Percentiles rank a stretch among this genome's conserved stretches.
Evolutionary conservation across 176 grass and related monocot species (phyloP).

Genomic region (Aegilops umbellulata): DNA sequence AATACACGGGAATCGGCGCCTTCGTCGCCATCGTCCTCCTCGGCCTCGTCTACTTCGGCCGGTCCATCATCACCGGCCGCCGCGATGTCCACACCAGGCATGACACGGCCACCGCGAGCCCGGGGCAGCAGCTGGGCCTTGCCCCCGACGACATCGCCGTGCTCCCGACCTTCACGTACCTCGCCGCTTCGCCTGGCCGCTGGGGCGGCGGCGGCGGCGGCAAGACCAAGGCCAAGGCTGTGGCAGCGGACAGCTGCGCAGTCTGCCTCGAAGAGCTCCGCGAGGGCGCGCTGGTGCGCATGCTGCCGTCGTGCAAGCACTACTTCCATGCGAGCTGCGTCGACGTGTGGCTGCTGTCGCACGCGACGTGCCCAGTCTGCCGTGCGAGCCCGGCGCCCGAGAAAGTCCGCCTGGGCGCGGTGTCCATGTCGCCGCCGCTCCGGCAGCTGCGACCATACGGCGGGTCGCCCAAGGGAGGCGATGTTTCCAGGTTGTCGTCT

Average conservation of each 20-base stretch:
- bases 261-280: slow-evolving; percentile 47
- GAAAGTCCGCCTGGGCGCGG: slow-evolving; percentile 14
- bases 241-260: slow-evolving; percentile 34
- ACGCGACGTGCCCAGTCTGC: slow-evolving; percentile 50
- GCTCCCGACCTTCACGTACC: slow-evolving; percentile 58
- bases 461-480: not conserved
- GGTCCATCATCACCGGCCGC: not conserved
- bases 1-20: slow-evolving; percentile 37
- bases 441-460: slow-evolving; percentile 32
- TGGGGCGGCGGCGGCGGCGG: not conserved
- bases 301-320: slow-evolving; percentile 58
- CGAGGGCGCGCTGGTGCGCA: slow-evolving; percentile 33
- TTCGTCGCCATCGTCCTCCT: slow-evolving; percentile 46
- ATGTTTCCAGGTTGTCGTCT: slow-evolving; percentile 20
- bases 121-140: slow-evolving; percentile 15
- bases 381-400: slow-evolving; percentile 19
- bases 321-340: slow-evolving; percentile 57
- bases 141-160: slow-evolving; percentile 33
- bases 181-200: not conserved
- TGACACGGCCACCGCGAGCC: not conserved
- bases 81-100: not conserved
- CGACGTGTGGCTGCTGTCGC: slow-evolving; percentile 55
- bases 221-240: not conserved
- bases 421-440: slow-evolving; percentile 38
- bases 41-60: slow-evolving; percentile 19